Base-by-base conservation (phyloP, 306 rosid genomes). In the Lathyrus tuberosus region DNA sequence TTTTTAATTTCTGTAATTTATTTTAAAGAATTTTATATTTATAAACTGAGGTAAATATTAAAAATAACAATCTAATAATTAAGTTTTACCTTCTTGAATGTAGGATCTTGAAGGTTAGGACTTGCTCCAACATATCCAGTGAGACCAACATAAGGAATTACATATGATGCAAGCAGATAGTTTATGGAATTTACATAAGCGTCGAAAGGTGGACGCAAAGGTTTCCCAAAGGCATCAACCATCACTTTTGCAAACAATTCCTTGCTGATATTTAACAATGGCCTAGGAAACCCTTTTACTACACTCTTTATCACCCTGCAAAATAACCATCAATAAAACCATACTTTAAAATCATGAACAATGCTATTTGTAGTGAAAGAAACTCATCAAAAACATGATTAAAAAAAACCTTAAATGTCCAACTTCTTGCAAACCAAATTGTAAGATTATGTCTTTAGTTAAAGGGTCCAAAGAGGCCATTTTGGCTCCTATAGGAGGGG, bases 141-240 rank as follows among this genome's bases (percentile, higher is more conserved):
- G 59, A 93, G 98, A 11, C 96, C 96, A 81, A 90, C 90, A 67
- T 93, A 90, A 69, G 97, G 97, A 59, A 90, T 28, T 0, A 88
- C n/a, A 10, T 88, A 90, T 48, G 90, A 81, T 11, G 97, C 97
- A 47, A 93, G 85, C 31, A 93, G 72, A 71, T 41, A 93, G 69
- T 93, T 90, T 18, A 90, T 70, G 0, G 35, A 18, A 59, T 73
- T 84, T 17, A 84, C 87, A 57, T 88, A 93, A n/a, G 90, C 87
- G 38, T 93, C 86, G 14, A 93, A 93, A 26, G 90, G 87, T 6
- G 98, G 98, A 2, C 0, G 8, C 16, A 90, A 40, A 5, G 26
- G 69, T 54, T 18, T 37, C 3, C 87, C 97, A 61, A 89, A 49
- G 7, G 95, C 95, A 31, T 28, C 52, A 10, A 89, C 47, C 68